Evolutionary conservation across 495 filamentous ascomycete genomes (phyloP).

Genomic region (Podospora conica): DNA sequence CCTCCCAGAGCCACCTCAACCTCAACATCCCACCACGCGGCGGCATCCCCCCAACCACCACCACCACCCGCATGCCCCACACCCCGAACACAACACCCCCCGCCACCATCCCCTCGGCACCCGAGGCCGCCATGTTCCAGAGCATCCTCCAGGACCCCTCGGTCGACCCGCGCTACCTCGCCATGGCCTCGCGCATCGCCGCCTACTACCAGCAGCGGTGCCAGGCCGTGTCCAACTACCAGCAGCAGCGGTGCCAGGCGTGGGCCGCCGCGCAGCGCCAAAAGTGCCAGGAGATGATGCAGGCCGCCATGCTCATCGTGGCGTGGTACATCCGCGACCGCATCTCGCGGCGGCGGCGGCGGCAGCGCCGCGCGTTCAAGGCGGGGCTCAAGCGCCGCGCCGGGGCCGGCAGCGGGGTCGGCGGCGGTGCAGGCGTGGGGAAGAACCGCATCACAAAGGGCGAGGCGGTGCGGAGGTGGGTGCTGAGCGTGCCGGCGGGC

Average conservation of each 20-base stretch:
- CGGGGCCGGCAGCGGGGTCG: background rate
- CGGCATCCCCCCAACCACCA: background rate
- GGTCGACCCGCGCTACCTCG: conserved; percentile 27
- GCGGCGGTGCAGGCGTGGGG: conserved; percentile 4
- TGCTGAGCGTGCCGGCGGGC: conserved; percentile 25
- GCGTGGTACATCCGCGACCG: conserved; percentile 36
- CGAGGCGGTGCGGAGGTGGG: conserved; percentile 31
- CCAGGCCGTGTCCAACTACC: conserved; percentile 30
- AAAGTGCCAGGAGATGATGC: conserved; percentile 34
- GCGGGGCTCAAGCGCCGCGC: conserved; percentile 13
- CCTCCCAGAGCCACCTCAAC: background rate
- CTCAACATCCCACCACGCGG: conserved; percentile 5
- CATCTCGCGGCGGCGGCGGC: conserved; percentile 22
- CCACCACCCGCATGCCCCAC: too few species aligned
- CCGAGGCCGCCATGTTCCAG: background rate
- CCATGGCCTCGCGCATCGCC: conserved; percentile 36
- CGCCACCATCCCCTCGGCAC: background rate
- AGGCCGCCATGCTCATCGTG: conserved; percentile 32
- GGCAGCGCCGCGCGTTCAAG: conserved; percentile 22
- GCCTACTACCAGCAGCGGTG: conserved; percentile 34
- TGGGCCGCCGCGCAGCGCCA: conserved; percentile 31
- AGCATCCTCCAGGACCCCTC: conserved; percentile 6
- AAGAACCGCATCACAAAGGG: conserved; percentile 23
- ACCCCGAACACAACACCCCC: background rate
- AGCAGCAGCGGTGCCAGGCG: conserved; percentile 33